A percentile compares a stretch with the other conserved stretches of the same genome.
Conservation (phyloP, 1,284 basidiomycete genomes). For the Apiotrichum brassicae region DNA sequence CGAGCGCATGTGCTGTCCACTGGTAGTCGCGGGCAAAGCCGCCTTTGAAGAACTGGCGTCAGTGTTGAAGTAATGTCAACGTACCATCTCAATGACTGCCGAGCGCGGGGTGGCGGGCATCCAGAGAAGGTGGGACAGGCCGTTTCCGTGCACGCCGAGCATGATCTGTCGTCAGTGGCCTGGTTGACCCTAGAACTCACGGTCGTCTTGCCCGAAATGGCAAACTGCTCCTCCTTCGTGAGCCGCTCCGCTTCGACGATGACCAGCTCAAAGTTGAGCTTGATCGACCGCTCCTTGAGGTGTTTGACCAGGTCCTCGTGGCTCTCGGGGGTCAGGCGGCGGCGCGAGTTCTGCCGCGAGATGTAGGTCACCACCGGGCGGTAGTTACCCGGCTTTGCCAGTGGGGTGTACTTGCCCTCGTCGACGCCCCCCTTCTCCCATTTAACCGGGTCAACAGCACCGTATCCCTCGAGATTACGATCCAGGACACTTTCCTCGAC, state of each 20-base stretch:
- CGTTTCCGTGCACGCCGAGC: slow-evolving; percentile 48
- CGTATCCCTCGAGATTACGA: slow-evolving; percentile 42
- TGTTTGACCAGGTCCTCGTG: slow-evolving; percentile 57
- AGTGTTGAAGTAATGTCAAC: neutral
- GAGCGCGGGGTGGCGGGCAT: slow-evolving; percentile 45
- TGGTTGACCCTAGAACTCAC: slow-evolving; percentile 2
- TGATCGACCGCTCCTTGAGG: slow-evolving; percentile 53
- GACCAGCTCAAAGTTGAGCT: slow-evolving; percentile 59
- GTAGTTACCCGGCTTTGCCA: slow-evolving; percentile 25
- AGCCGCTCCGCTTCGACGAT: slow-evolving; percentile 44
- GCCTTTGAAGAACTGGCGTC: slow-evolving; percentile 30
- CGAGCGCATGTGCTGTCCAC: slow-evolving; percentile 46
- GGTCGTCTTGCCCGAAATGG: slow-evolving; percentile 42
- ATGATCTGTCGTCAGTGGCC: slow-evolving; percentile 33
- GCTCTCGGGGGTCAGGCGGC: slow-evolving; percentile 57
- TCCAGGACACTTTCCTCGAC: slow-evolving; percentile 45
- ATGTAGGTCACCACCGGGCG: slow-evolving; percentile 67
- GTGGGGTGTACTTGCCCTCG: slow-evolving; percentile 27
- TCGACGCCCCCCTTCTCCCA: slow-evolving; percentile 19
- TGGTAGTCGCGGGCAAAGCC: slow-evolving; percentile 47
- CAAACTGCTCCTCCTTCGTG: slow-evolving; percentile 46
- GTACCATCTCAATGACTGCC: slow-evolving; percentile 41
- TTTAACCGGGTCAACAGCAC: slow-evolving; percentile 36
- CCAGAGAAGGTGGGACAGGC: slow-evolving; percentile 47
- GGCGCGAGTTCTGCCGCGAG: slow-evolving; percentile 56